Base-by-base conservation (phyloP, 306 rosid genomes). In the Vigna reflexopilosa region DNA sequence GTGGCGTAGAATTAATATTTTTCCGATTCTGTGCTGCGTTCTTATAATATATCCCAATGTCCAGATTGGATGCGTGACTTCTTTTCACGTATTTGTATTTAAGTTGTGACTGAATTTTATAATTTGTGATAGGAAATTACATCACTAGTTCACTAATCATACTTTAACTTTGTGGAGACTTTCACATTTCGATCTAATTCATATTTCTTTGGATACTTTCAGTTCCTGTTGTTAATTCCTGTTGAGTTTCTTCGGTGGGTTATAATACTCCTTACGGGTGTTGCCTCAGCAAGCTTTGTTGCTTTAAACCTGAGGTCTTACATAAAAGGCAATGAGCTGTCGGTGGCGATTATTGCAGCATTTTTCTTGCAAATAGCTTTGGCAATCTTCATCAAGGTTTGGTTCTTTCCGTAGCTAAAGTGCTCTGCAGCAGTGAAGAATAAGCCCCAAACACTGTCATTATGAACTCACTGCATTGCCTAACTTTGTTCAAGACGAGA, bases 381-480 rank as follows among this genome's bases (percentile, higher is more conserved):
- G 89, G 94, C 98, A 55, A 65, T 93, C 88, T 96, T 96, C 90
- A 86, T 96, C 84, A 96, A 96, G 89, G 97, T 86, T 81, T 90
- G 91, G 97, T 96, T 96, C 96, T 96, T 96, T 85, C 91, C 91
- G 16, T 96, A 93, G 90, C 45, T 64, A 74, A 65, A 19, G 44
- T 72, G 73, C 34, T 10, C 17, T 2, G 75, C 51, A 57, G 58
- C 44, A 49, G 48, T 77, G 77, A 67, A 69, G 73, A 70, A 61
- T 45, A 62, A 83, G 68, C 70, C 68, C 57, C 38, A 56, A 42
- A 49, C 77, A 51, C 44, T 73, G 36, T 59, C 75, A 20, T 44
- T 58, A 50, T 36, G 67, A 50, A 80, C 66, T 79, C 61, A 38
- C 69, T 28, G 34, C 55, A 26, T 50, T n/a, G 66, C 59, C 67